Conservation (phyloP, 129 eudicot genomes). For the Smallanthus sonchifolius region DNA sequence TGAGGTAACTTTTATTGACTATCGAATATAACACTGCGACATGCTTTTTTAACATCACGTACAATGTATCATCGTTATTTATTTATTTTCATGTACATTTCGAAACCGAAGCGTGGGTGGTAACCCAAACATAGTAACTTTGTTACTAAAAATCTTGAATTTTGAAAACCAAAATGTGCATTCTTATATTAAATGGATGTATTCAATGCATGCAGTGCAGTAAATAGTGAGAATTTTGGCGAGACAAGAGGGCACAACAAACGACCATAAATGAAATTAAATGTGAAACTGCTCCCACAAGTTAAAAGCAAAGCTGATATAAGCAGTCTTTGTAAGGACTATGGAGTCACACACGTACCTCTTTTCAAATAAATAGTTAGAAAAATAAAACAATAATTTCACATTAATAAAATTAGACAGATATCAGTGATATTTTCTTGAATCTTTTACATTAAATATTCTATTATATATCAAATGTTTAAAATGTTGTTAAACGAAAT, state of each 20-base stretch:
- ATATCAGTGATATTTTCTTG: neutral
- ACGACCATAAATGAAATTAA: slow-evolving; percentile 30
- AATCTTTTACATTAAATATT: neutral
- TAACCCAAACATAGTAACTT: no score
- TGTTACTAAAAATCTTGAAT: no score
- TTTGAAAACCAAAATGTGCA: neutral
- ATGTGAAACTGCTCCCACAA: slow-evolving; percentile 25
- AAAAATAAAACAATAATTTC: neutral
- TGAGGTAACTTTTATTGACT: no score
- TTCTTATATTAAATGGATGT: neutral
- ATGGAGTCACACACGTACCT: slow-evolving; percentile 11
- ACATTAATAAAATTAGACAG: neutral
- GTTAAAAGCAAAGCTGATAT: slow-evolving; percentile 26
- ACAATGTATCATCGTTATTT: no score
- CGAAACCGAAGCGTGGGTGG: no score
- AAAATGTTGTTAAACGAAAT: no score
- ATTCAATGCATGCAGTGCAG: slow-evolving; percentile 19
- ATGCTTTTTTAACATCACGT: no score
- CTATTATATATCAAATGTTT: no score
- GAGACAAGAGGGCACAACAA: slow-evolving; percentile 23
- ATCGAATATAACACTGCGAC: no score
- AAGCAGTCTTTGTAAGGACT: slow-evolving; percentile 21
- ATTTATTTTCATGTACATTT: no score
- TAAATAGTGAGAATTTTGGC: slow-evolving; percentile 29
- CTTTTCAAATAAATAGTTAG: slow-evolving; percentile 5